These are phyloP conservation scores for Saccharomyces paradoxus DNA, from an alignment of 805 yeast species.

Conservation along the genomic window DNA sequence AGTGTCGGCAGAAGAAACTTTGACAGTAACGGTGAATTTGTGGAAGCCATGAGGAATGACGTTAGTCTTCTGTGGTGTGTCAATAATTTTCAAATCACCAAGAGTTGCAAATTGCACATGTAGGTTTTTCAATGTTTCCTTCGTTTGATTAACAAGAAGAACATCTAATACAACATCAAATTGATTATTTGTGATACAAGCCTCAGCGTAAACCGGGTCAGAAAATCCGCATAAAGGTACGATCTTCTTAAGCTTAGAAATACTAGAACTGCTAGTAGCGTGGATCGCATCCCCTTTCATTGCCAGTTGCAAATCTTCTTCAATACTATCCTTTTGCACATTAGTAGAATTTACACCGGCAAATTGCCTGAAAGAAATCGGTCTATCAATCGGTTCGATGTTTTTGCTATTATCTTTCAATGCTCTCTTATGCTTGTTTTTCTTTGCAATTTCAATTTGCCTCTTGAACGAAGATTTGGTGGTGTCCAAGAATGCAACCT, in stretches of 20 bases:
- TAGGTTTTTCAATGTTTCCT: conserved; percentile 78
- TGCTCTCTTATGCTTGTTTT: conserved; percentile 46
- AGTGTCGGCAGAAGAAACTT: conserved; percentile 94
- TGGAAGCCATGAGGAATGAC: conserved; percentile 97
- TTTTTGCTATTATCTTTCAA: conserved; percentile 51
- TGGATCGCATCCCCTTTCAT: conserved; percentile 34
- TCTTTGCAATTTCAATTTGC: conserved; percentile 56
- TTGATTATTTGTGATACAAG: conserved; percentile 91
- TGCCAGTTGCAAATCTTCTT: conserved; percentile 55
- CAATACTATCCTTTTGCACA: conserved; percentile 37
- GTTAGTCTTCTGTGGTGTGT: conserved; percentile 80
- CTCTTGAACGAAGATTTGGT: conserved; percentile 76
- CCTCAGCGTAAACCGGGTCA: conserved; percentile 97
- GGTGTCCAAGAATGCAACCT: conserved; percentile 73
- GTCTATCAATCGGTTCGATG: conserved; percentile 72
- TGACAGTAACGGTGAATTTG: conserved; percentile 77
- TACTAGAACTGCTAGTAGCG: conserved; percentile 47
- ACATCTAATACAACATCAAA: conserved; percentile 94
- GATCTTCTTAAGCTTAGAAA: conserved; percentile 79
- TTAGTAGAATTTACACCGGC: conserved; percentile 37
- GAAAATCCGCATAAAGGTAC: conserved; percentile 96
- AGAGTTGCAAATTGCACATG: conserved; percentile 92
- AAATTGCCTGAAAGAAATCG: conserved; percentile 73
- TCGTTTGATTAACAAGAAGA: conserved; percentile 88
- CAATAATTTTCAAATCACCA: conserved; percentile 92